A percentile compares a stretch with the other conserved stretches of the same genome.
Evolutionary conservation across 306 rosid genomes (phyloP).

Genomic region (Trifolium repens): DNA sequence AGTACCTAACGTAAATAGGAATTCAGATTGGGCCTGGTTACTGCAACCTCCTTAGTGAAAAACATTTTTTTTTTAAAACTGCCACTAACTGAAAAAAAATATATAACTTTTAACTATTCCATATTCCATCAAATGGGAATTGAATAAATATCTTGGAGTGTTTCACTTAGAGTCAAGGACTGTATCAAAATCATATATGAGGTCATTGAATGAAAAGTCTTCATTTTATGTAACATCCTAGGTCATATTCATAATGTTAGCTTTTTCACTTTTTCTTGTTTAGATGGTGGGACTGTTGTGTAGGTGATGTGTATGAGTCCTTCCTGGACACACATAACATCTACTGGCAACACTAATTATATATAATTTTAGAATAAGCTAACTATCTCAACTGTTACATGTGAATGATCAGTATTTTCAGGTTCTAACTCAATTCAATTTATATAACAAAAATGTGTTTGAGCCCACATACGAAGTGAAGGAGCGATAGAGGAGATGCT

Average conservation of each 20-base stretch:
- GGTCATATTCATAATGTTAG: not conserved
- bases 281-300: constrained; percentile 7
- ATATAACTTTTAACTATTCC: not conserved
- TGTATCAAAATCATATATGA: constrained; percentile 1
- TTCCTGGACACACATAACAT: not conserved
- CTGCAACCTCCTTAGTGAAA: not conserved
- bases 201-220: not conserved
- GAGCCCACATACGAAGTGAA: too few species aligned
- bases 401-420: not conserved
- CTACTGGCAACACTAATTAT: not conserved
- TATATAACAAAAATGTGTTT: too few species aligned
- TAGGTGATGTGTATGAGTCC: not conserved
- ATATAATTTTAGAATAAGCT: not conserved
- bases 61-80: too few species aligned
- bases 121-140: not conserved
- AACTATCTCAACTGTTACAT: not conserved
- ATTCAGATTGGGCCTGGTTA: not conserved
- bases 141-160: constrained; percentile 13
- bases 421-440: not conserved
- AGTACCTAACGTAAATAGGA: not conserved
- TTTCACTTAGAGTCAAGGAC: not conserved
- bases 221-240: constrained; percentile 2
- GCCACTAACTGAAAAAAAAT: not conserved
- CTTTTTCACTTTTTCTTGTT: not conserved
- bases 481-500: too few species aligned